Conservation (phyloP, 2,329 filamentous ascomycete species). For the Zymoseptoria pseudotritici region DNA sequence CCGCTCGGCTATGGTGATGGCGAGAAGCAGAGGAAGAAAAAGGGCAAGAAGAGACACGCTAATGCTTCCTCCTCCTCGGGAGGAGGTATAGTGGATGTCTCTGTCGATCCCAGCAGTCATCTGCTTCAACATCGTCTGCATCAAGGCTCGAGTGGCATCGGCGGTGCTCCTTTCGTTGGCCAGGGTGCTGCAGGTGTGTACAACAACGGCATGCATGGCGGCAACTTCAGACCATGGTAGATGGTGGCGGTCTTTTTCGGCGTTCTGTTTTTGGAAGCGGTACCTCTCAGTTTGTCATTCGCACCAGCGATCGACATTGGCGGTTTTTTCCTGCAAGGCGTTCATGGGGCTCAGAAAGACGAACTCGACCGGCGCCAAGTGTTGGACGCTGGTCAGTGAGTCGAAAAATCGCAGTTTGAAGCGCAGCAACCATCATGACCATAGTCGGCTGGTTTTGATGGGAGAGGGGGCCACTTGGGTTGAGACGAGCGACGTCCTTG, state of each 20-base stretch:
- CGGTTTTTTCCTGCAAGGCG: conserved; percentile 21
- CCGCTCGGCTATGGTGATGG: conserved; percentile 22
- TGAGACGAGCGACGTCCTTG: conserved; percentile 8
- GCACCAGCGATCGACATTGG: conserved; percentile 15
- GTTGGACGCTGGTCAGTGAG: conserved; percentile 21
- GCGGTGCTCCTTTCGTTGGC: conserved; percentile 19
- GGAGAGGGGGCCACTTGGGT: conserved; percentile 3
- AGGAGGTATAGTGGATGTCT: conserved; percentile 92
- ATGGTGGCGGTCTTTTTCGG: conserved; percentile 3
- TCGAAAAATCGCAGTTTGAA: conserved; percentile 17
- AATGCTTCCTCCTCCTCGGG: conserved; percentile 98
- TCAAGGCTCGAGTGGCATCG: conserved; percentile 65
- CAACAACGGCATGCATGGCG: conserved; percentile 25
- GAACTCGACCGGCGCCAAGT: conserved; percentile 21
- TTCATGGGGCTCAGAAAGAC: conserved; percentile 18
- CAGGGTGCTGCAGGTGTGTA: conserved; percentile 22
- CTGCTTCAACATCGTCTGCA: conserved; percentile 71
- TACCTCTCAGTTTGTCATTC: conserved; percentile 11
- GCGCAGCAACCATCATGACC: conserved; percentile 12
- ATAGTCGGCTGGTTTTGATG: conserved; percentile 11
- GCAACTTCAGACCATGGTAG: conserved; percentile 25
- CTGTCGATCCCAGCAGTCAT: conserved; percentile 89
- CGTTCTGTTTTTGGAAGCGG: conserved; percentile 3
- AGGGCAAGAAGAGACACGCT: conserved; percentile 99
- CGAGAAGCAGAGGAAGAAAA: conserved; percentile 55